Conservation (phyloP, 441 rosid genomes). For the Mallotus repandus region DNA sequence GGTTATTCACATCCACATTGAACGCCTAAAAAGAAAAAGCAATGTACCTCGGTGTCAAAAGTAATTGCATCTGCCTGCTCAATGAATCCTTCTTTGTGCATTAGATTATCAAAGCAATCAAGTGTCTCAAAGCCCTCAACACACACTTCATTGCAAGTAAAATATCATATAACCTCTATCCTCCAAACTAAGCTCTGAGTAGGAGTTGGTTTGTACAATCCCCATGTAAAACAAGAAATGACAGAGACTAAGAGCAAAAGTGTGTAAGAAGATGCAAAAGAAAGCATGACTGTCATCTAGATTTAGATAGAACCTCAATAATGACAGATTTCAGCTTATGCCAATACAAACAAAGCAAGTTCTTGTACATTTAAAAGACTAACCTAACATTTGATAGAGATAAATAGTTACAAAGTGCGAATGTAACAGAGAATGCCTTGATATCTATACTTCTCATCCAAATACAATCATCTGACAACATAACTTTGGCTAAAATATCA, state of each 20-base stretch:
- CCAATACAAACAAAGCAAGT: conserved; percentile 12
- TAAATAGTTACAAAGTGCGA: no score
- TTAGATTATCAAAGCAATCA: conserved; percentile 87
- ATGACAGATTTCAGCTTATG: conserved; percentile 12
- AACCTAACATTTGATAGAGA: conserved; percentile 93
- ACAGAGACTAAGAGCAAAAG: neutral
- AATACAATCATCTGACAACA: no score
- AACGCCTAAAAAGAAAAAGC: neutral
- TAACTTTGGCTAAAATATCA: no score
- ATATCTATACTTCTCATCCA: no score
- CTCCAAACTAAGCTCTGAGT: conserved; percentile 12
- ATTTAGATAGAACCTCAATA: neutral
- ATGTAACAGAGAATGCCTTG: no score
- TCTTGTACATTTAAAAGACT: conserved; percentile 21
- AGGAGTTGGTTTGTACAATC: neutral
- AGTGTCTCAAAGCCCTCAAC: conserved; percentile 94
- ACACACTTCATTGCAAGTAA: conserved; percentile 83
- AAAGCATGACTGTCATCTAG: neutral
- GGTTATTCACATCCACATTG: neutral
- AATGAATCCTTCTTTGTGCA: conserved; percentile 76
- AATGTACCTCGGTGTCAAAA: conserved; percentile 77
- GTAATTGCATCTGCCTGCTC: conserved; percentile 98
- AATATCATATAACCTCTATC: conserved; percentile 21
- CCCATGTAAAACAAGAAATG: neutral
- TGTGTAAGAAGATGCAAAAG: neutral